Evolutionary conservation across 2,329 filamentous ascomycete species (phyloP), one percentile per base, ranked within the genome.

Genomic region (Amauroascus niger): DNA sequence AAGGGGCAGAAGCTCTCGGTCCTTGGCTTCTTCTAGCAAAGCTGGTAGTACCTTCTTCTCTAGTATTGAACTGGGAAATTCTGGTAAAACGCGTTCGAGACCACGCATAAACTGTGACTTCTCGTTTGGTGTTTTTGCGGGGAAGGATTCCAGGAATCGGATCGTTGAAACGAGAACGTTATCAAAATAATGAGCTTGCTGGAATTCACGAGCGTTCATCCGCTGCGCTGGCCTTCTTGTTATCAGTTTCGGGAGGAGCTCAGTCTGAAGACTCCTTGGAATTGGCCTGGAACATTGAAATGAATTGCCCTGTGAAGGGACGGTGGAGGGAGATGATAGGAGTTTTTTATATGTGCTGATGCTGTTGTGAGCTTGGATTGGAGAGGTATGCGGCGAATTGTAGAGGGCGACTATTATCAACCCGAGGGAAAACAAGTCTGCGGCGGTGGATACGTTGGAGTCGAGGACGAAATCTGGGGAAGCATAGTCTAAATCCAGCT

Each of bases 161-260:
- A 98, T 95, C 0, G 93, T 96, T 0, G 90, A 95, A 20, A 98
- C 88, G 3, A 98, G 76, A 44, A 97, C 87, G 64, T 97, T 98
- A 70, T 98, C 89, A 66, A 98, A 98, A 67, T 94, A 98, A 60
- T 88, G 84, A 64, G 89, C 94, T 68, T 96, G 82, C 65, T 98
- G 93, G 61, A 98, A 97, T 62, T 95, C 91, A 52, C 81, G 82
- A 3, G 91, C 89, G 24, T 83, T 89, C 74, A 97, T 80, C 43
- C 93, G 81, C 66, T 95, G 87, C 2, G 89, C 88, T 2, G 93
- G 88, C 53, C 89, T 78, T 58, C 93, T 79, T 0, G 91, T 93
- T 54, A 98, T 90, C 43, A 98, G 79, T 24, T 86, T 79, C 1
- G 93, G 89, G 3, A 98, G 73, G 0, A 97, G 86, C 58, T 86